Evolutionary conservation across 345 rosid species (phyloP).

Genomic region (Passiflora organensis): DNA sequence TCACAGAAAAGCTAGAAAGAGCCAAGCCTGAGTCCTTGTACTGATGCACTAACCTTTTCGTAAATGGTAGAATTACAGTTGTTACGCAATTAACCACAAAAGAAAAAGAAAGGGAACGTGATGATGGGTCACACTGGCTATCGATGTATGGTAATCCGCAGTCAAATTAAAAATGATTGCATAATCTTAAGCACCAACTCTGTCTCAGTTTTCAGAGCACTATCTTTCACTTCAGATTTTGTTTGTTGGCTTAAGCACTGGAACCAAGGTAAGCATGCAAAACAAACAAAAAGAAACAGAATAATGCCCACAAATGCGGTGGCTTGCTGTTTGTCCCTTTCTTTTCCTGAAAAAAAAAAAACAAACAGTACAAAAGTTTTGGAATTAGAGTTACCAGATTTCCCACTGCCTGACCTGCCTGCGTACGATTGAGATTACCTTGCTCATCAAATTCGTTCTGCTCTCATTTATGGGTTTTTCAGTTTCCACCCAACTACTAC

Average conservation of each 20-base stretch:
- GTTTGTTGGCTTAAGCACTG: constrained; percentile 4
- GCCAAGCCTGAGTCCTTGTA: constrained; percentile 4
- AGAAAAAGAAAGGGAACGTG: constrained; percentile 10
- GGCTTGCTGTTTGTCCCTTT: too few relatives aligned
- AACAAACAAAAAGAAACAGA: too few relatives aligned
- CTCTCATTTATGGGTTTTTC: too few relatives aligned
- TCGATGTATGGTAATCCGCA: constrained; percentile 18
- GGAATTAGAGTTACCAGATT: too few relatives aligned
- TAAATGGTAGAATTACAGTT: constrained; percentile 17
- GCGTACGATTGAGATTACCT: too few relatives aligned
- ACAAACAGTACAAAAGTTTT: too few relatives aligned
- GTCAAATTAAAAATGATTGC: constrained; percentile 35
- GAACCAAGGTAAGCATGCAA: not conserved
- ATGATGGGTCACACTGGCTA: constrained; percentile 13
- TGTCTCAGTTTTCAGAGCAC: constrained; percentile 18
- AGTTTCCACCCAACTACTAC: too few relatives aligned
- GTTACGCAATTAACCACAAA: constrained; percentile 10
- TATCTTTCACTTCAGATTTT: constrained; percentile 16
- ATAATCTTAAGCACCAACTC: constrained; percentile 20
- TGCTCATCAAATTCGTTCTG: too few relatives aligned
- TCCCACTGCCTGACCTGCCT: too few relatives aligned
- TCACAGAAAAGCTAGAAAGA: not conserved
- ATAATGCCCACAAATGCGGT: too few relatives aligned
- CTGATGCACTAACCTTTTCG: not conserved
- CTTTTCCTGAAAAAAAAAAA: too few relatives aligned